Conservation (phyloP, 176 grass and related monocot genomes). For the Oryza meyeriana region DNA sequence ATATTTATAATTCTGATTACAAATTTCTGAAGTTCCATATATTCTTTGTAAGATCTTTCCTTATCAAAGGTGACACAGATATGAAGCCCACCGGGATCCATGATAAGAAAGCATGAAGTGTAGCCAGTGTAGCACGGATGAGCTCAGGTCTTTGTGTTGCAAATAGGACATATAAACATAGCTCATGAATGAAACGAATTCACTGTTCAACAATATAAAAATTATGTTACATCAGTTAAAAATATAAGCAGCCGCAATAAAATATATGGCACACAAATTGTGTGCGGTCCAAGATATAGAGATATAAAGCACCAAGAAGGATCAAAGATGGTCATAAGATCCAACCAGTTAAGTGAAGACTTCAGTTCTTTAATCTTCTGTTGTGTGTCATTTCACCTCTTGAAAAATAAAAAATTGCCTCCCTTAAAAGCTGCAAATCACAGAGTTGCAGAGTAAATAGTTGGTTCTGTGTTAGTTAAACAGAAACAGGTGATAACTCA, state of each 20-base stretch:
- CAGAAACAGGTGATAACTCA: constrained; percentile 6
- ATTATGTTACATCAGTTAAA: background rate
- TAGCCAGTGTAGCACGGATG: constrained; percentile 92
- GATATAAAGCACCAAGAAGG: constrained; percentile 2
- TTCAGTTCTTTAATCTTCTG: constrained; percentile 99
- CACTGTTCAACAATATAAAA: constrained; percentile 52
- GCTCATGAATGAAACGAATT: constrained; percentile 96
- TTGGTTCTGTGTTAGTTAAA: background rate
- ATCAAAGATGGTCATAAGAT: constrained; percentile 21
- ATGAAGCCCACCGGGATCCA: constrained; percentile 99
- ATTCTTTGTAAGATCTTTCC: background rate
- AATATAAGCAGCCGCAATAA: background rate
- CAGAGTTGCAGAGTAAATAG: constrained; percentile 18
- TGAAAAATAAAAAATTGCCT: constrained; percentile 99
- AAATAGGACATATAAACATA: constrained; percentile 96
- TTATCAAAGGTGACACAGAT: constrained; percentile 81
- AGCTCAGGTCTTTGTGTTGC: constrained; percentile 92
- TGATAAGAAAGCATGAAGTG: constrained; percentile 97
- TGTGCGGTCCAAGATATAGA: background rate
- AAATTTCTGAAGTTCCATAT: no score
- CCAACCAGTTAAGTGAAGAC: constrained; percentile 90
- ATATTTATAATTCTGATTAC: no score
- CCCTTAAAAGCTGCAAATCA: constrained; percentile 83
- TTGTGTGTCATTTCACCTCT: constrained; percentile 99
- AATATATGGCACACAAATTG: background rate